Evolutionary conservation across 2,329 filamentous ascomycete species (phyloP), one percentile per base, ranked within the genome.

Genomic region (Drechmeria coniospora): DNA sequence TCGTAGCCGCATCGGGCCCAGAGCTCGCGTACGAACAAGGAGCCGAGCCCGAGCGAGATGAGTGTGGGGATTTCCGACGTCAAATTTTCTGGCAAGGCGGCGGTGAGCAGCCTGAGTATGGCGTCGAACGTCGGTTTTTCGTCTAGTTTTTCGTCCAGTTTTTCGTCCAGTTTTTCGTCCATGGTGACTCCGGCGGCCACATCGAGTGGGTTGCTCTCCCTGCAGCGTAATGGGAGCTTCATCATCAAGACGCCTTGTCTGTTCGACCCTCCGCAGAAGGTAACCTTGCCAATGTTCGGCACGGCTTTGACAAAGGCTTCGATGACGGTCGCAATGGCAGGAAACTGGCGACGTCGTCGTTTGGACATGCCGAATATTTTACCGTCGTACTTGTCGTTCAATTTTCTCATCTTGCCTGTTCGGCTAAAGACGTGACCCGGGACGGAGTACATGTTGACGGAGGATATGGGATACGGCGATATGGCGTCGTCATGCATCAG

Each of bases 241-340:
- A 79, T 72, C 54, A 82, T 83, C 21, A 93, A 56, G 23, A 74
- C 74, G 1, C 86, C 86, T 51, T 93, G 84, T 22, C 84, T 65
- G 35, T 93, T 86, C 6, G 84, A 86, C 13, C 86, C 82, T 40
- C 82, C 77, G 46, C 83, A 92, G 52, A 93, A 94, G 1, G 76
- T 77, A 3, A 86, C 79, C 15, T 68, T 64, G 23, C 71, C 69
- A 38, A 92, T 76, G 23, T 63, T 63, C 4, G 79, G 79, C 2
- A 92, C 63, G 1, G 74, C 68, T 22, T 68, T 58, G 18, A 77
- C 61, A 11, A 94, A 66, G 12, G 79, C 75, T 18, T 77, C 70
- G n/a, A 93, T 71, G 4, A 93, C 71, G 17, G 81, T 72, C 0
- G 74, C 72, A 18, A 93, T 83, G 17, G 86, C 83, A 1, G 82